These are phyloP conservation scores for Aspergillus nidulans DNA, from an alignment of 495 filamentous ascomycete species.

Conservation along the genomic window DNA sequence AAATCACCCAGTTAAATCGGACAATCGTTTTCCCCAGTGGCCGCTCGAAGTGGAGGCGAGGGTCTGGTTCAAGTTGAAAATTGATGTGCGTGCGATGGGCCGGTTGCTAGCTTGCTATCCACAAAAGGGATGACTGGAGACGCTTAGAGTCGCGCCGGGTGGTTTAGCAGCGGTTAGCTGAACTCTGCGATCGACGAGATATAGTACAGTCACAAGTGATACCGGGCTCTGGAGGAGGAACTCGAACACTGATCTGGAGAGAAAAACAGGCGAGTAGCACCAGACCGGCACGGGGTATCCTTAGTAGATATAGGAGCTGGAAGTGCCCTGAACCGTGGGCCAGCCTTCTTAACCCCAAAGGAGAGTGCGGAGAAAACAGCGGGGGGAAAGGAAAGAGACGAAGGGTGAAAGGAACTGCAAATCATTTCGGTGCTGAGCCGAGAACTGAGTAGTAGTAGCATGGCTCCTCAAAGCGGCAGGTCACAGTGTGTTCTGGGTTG, in stretches of 20 bases:
- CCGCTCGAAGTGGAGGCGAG: conserved; percentile 11
- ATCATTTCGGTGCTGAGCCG: neutral
- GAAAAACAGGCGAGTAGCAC: neutral
- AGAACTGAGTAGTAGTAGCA: too few species aligned
- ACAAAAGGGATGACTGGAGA: conserved; percentile 1
- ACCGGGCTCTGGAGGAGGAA: too few species aligned
- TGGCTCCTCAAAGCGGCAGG: too few species aligned
- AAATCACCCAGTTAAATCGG: neutral
- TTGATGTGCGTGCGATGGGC: conserved; percentile 12
- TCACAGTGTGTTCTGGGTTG: too few species aligned
- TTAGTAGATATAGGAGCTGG: neutral
- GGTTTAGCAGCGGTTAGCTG: neutral
- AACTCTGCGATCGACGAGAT: neutral
- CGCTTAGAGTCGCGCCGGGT: neutral
- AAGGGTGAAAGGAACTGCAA: conserved; percentile 1
- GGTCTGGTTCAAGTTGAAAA: conserved; percentile 10
- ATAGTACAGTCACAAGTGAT: neutral
- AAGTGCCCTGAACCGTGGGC: neutral
- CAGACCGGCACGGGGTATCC: neutral
- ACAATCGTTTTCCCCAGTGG: conserved; percentile 10
- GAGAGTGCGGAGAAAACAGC: neutral
- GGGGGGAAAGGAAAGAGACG: too few species aligned
- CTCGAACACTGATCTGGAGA: neutral
- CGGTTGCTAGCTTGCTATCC: neutral
- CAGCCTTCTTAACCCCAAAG: neutral